Conservation (phyloP, 2,329 filamentous ascomycete genomes). For the Calonectria pteridis region DNA sequence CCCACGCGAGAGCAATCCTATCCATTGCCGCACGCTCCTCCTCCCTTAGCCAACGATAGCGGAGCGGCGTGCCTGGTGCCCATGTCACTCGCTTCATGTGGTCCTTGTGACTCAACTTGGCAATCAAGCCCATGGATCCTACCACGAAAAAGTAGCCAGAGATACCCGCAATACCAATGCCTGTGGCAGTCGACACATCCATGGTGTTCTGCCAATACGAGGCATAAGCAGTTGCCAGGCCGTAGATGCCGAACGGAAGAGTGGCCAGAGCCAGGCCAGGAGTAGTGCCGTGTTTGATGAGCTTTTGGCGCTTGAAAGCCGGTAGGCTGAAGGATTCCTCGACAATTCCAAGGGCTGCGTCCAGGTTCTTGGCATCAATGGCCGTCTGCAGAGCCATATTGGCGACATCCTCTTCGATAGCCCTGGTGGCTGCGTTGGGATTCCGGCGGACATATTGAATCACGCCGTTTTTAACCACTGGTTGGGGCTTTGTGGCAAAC, state of each 20-base stretch:
- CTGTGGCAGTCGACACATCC: conserved; percentile 80
- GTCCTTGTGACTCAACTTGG: conserved; percentile 89
- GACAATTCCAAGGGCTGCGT: conserved; percentile 81
- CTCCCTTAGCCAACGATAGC: conserved; percentile 87
- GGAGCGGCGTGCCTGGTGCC: conserved; percentile 83
- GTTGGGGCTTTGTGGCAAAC: conserved; percentile 85
- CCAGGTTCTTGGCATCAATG: conserved; percentile 82
- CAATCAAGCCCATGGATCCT: conserved; percentile 84
- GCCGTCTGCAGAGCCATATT: conserved; percentile 82
- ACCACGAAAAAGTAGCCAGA: conserved; percentile 87
- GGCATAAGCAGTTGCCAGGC: conserved; percentile 68
- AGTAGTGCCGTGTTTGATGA: conserved; percentile 72
- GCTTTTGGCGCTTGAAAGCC: conserved; percentile 76
- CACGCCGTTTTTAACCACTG: conserved; percentile 69
- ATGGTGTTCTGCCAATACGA: conserved; percentile 73
- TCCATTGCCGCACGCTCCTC: conserved; percentile 92
- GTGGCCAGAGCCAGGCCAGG: conserved; percentile 69
- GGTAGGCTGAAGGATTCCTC: conserved; percentile 75
- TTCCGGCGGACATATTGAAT: conserved; percentile 73
- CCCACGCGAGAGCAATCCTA: conserved; percentile 88
- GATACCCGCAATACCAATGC: conserved; percentile 83
- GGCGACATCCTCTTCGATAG: conserved; percentile 78
- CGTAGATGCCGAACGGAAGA: conserved; percentile 77
- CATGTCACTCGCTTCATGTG: conserved; percentile 96
- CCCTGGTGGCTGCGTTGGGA: conserved; percentile 76